Conservation (phyloP, 1,284 basidiomycete genomes). For the Ustilago loliicola region DNA sequence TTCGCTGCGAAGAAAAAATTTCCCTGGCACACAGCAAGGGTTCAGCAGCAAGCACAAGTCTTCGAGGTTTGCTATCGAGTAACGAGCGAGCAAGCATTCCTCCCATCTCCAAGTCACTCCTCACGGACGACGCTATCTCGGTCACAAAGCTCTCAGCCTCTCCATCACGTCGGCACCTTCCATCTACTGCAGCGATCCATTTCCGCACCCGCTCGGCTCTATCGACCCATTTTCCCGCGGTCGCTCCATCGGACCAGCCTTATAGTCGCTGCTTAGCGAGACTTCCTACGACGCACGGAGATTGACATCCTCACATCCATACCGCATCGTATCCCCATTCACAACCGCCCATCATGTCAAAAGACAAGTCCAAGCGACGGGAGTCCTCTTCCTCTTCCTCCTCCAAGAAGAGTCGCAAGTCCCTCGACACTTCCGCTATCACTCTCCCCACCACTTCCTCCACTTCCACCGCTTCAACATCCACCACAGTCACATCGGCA, state of each 20-base stretch:
- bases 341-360: constrained; percentile 28
- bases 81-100: not conserved
- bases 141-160: too few relatives aligned
- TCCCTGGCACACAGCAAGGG: constrained; percentile 25
- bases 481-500: constrained; percentile 37
- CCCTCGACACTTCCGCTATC: constrained; percentile 7
- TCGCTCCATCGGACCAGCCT: too few relatives aligned
- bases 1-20: constrained; percentile 26
- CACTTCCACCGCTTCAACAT: constrained; percentile 3
- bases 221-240: too few relatives aligned
- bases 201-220: too few relatives aligned
- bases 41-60: constrained; percentile 18
- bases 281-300: too few relatives aligned
- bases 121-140: not conserved
- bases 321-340: not conserved
- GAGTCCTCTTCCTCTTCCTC: constrained; percentile 25
- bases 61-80: not conserved
- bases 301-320: too few relatives aligned
- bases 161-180: too few relatives aligned
- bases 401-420: constrained; percentile 41
- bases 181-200: too few relatives aligned
- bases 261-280: too few relatives aligned
- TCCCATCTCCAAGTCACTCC: not conserved
- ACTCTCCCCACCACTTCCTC: constrained; percentile 12
- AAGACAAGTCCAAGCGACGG: constrained; percentile 41